Conservation (phyloP, 345 rosid species). For the Rhodomyrtus tomentosa region DNA sequence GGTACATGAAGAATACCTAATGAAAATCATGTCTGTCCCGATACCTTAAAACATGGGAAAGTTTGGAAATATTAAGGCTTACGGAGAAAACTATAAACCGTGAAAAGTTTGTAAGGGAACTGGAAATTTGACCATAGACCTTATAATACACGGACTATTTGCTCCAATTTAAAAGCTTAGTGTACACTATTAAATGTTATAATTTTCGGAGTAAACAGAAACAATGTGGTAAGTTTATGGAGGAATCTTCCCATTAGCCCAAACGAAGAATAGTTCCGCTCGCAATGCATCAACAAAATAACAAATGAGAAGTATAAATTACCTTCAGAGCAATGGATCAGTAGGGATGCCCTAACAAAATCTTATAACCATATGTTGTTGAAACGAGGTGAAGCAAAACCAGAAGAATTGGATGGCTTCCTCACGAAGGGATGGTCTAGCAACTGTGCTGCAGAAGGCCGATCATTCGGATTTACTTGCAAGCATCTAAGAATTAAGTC, state of each 20-base stretch:
- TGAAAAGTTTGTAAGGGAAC: not conserved
- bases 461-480: conserved; percentile 1
- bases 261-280: not conserved
- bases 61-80: not conserved
- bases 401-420: not conserved
- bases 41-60: not conserved
- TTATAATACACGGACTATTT: not conserved
- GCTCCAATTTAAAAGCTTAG: not conserved
- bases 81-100: not conserved
- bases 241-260: not conserved
- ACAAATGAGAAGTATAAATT: not conserved
- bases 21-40: not conserved
- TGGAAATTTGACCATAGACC: not conserved
- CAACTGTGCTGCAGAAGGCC: not conserved
- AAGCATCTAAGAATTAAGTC: conserved; percentile 5
- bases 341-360: not conserved
- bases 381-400: not conserved
- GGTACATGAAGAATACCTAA: no score
- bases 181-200: not conserved
- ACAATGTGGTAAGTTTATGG: not conserved
- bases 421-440: conserved; percentile 8
- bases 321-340: not conserved
- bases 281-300: not conserved
- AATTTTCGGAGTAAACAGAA: not conserved
- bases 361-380: not conserved